phyloP scores from a whole-genome alignment of 495 filamentous ascomycete genomes.

The Bryoglossum gracile region DNA sequence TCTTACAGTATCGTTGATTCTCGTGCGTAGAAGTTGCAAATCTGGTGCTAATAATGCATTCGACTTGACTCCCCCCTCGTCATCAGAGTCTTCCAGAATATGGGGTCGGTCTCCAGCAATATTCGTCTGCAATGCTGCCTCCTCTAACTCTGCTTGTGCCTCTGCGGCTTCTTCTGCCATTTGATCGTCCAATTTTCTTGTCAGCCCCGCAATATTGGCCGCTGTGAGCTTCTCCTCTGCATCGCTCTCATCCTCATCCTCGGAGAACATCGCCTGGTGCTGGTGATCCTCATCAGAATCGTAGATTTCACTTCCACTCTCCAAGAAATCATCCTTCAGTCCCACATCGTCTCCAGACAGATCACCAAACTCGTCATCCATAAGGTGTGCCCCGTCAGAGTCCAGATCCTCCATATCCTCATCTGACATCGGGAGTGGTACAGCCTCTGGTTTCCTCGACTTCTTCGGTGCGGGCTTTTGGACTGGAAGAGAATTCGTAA shows the following conservation, averaged over 20 bases:
- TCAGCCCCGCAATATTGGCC: conserved; percentile 90
- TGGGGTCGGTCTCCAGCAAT: conserved; percentile 74
- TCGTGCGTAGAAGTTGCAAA: conserved; percentile 78
- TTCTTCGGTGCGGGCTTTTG: conserved; percentile 24
- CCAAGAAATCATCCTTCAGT: conserved; percentile 50
- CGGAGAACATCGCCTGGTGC: conserved; percentile 70
- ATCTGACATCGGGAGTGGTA: conserved; percentile 35
- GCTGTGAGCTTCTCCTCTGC: conserved; percentile 88
- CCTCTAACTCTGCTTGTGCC: conserved; percentile 72
- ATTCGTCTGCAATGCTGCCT: conserved; percentile 90
- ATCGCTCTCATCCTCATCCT: conserved; percentile 87
- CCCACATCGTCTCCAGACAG: conserved; percentile 36
- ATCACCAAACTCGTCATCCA: conserved; percentile 51
- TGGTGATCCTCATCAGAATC: conserved; percentile 65
- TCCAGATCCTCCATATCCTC: conserved; percentile 45
- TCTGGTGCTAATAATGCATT: conserved; percentile 67
- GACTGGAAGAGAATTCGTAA: conserved; percentile 16
- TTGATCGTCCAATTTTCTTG: conserved; percentile 68
- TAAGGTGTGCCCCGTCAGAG: conserved; percentile 26
- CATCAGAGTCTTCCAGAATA: conserved; percentile 53
- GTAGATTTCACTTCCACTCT: conserved; percentile 56
- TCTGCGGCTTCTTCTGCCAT: conserved; percentile 64
- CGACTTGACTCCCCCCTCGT: conserved; percentile 39
- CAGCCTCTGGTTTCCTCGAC: conserved; percentile 32
- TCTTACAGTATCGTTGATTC: conserved; percentile 89